Conservation (phyloP, 2,329 filamentous ascomycete species). For the Botrytis pseudocinerea region DNA sequence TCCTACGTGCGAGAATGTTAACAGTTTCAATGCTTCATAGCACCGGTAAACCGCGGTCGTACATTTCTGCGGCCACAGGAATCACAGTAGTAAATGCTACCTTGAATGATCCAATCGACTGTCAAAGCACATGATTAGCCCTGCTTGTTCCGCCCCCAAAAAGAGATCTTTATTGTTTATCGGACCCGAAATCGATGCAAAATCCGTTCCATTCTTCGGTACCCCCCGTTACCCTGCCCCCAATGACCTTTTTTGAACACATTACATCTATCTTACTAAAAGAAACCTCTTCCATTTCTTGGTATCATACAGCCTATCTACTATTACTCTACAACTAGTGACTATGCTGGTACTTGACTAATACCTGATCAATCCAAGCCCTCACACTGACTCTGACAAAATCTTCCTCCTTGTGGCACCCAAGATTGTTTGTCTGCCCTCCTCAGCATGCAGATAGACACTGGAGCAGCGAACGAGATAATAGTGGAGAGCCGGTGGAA, state of each 20-base stretch:
- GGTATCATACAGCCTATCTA: neutral
- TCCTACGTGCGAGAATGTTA: neutral
- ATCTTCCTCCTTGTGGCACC: slow-evolving; percentile 15
- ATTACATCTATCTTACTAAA: neutral
- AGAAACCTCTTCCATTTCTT: neutral
- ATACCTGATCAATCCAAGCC: neutral
- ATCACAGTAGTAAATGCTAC: neutral
- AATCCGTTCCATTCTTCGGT: neutral
- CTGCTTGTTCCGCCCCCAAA: neutral
- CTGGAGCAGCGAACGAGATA: neutral
- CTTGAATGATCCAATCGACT: neutral
- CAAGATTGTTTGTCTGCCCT: slow-evolving; percentile 8
- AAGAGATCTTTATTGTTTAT: neutral
- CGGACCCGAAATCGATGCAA: neutral
- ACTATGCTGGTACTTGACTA: neutral
- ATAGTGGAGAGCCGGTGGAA: neutral
- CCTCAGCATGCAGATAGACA: neutral
- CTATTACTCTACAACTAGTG: neutral
- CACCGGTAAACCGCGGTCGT: neutral
- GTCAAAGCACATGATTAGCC: neutral
- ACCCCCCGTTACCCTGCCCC: neutral
- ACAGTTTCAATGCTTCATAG: neutral
- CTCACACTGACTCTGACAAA: neutral
- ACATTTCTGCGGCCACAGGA: neutral
- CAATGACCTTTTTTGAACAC: neutral